Percentiles rank a stretch among this genome's conserved stretches.
These are phyloP conservation scores for Phyllachora maydis DNA, from an alignment of 2,329 filamentous ascomycete genomes.

Conservation along the genomic window DNA sequence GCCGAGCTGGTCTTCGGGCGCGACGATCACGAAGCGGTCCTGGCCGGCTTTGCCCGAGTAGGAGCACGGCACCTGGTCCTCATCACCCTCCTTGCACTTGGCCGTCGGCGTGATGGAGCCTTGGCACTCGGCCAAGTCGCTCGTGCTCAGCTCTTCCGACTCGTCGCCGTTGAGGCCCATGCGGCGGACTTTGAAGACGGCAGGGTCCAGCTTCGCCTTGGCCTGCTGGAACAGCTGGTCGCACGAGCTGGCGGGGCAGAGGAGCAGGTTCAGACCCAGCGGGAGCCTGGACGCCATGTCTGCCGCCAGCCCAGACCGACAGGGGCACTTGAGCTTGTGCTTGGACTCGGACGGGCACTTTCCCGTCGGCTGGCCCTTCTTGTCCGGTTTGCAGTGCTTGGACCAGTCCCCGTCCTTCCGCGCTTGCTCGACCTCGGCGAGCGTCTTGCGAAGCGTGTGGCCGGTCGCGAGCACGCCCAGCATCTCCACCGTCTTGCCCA, in stretches of 20 bases:
- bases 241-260: slow-evolving; percentile 4
- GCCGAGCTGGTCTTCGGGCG: slow-evolving; percentile 2
- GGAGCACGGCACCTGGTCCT: too few relatives aligned
- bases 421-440: slow-evolving; percentile 4
- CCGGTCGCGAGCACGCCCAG: slow-evolving; percentile 5
- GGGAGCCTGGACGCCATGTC: slow-evolving; percentile 5
- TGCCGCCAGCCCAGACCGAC: slow-evolving; percentile 3
- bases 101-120: slow-evolving; percentile 1
- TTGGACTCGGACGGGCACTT: slow-evolving; percentile 4
- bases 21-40: slow-evolving; percentile 5
- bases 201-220: slow-evolving; percentile 5
- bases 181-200: slow-evolving; percentile 4
- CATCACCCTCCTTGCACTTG: background rate
- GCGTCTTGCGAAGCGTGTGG: slow-evolving; percentile 3
- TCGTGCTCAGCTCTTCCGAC: slow-evolving; percentile 3
- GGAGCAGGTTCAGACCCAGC: slow-evolving; percentile 5
- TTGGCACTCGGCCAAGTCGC: slow-evolving; percentile 2
- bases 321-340: slow-evolving; percentile 6
- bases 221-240: slow-evolving; percentile 4
- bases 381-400: too few relatives aligned
- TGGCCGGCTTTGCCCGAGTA: slow-evolving; percentile 2
- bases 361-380: slow-evolving; percentile 2
- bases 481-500: slow-evolving; percentile 8
- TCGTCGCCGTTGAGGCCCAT: slow-evolving; percentile 2
- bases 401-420: too few relatives aligned